phyloP scores from a whole-genome alignment of 192 early-diverging fungal species.

The Ambispora gerdemannii region DNA sequence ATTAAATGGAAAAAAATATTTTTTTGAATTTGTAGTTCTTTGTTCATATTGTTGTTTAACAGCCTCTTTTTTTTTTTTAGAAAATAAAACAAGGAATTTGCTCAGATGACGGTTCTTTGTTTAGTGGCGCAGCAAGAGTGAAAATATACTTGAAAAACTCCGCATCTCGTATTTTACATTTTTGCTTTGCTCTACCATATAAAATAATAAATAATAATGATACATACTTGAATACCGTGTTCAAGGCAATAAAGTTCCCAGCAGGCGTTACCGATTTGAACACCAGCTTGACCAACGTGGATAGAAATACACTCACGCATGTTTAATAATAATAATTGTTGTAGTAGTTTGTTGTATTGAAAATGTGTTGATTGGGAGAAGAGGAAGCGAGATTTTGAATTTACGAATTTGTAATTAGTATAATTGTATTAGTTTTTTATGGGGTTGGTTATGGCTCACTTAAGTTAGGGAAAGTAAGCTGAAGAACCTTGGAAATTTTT shows the following conservation, averaged over 20 bases:
- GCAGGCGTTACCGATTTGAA: slow-evolving; percentile 99
- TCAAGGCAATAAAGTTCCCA: slow-evolving; percentile 98
- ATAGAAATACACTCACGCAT: slow-evolving; percentile 79
- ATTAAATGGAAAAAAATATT: background rate
- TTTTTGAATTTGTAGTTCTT: background rate
- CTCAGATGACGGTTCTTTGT: too few relatives aligned
- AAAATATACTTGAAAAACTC: too few relatives aligned
- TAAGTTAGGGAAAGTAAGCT: slow-evolving; percentile 32
- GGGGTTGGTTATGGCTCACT: slow-evolving; percentile 31
- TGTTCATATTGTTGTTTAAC: too few relatives aligned
- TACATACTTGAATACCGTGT: slow-evolving; percentile 80
- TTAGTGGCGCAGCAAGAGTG: too few relatives aligned
- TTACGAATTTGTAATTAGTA: too few relatives aligned
- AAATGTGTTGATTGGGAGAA: too few relatives aligned
- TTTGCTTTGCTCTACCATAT: background rate
- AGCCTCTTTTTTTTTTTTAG: too few relatives aligned
- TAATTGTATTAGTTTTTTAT: background rate
- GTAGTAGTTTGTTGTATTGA: background rate
- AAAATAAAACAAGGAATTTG: too few relatives aligned
- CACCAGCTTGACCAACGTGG: slow-evolving; percentile 94
- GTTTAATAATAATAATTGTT: slow-evolving; percentile 21
- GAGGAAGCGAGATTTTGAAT: slow-evolving; percentile 15
- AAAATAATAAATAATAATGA: background rate
- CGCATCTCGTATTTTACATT: background rate
- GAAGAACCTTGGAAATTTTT: slow-evolving; percentile 31